These are phyloP conservation scores for Apiospora pterosperma DNA, from an alignment of 2,329 filamentous ascomycete genomes.

Conservation along the genomic window DNA sequence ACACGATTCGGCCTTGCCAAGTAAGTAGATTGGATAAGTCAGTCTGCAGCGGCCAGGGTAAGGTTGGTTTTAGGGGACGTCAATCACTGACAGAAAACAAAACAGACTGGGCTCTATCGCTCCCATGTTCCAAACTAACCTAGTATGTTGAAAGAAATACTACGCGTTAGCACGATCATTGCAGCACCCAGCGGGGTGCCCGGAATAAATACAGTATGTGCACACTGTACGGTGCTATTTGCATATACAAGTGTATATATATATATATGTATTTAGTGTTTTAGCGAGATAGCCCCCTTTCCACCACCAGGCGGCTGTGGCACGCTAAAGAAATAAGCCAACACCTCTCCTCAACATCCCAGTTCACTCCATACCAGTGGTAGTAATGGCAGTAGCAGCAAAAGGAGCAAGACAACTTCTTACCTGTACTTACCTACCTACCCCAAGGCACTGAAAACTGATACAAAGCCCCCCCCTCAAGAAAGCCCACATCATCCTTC, in stretches of 20 bases:
- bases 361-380: not conserved
- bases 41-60: not conserved
- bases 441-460: not conserved
- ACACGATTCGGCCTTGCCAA: not conserved
- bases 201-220: not conserved
- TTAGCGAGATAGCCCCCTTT: not conserved
- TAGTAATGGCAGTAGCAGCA: not conserved
- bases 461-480: not conserved
- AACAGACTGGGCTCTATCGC: not conserved
- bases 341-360: not conserved
- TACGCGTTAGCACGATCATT: not conserved
- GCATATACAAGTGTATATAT: no score
- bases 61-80: not conserved
- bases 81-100: slow-evolving; percentile 1
- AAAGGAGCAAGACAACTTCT: not conserved
- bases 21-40: not conserved
- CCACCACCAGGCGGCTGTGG: not conserved
- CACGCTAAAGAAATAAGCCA: slow-evolving; percentile 2
- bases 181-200: not conserved
- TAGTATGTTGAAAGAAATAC: not conserved
- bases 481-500: not conserved
- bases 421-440: not conserved
- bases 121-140: not conserved
- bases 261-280: slow-evolving; percentile 1
- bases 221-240: not conserved